Evolutionary conservation across 1,139 yeast species (phyloP).

Genomic region (Saccharomyces hybrid): DNA sequence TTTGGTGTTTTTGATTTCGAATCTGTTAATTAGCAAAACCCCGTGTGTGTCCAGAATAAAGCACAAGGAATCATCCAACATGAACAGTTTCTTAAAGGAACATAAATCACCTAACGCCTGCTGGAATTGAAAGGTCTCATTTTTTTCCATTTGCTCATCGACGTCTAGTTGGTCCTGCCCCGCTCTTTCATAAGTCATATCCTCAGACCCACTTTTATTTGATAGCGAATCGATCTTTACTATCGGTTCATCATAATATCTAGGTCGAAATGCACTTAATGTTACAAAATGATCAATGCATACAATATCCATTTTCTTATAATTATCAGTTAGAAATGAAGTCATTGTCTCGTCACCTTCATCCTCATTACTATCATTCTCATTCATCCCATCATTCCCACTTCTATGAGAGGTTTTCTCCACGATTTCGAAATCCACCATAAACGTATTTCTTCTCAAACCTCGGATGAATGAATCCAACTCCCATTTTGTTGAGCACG

Average conservation of each 20-base stretch:
- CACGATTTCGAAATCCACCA: constrained; percentile 17
- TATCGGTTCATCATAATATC: constrained; percentile 18
- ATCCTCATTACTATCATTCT: constrained; percentile 8
- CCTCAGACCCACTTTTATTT: constrained; percentile 3
- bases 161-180: constrained; percentile 1
- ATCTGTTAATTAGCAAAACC: constrained; percentile 18
- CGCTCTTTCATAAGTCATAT: constrained; percentile 1
- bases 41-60: constrained; percentile 23
- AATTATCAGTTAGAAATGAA: constrained; percentile 24
- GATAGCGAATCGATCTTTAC: constrained; percentile 14
- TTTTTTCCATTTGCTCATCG: not conserved
- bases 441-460: constrained; percentile 18
- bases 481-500: constrained; percentile 11
- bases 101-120: constrained; percentile 11
- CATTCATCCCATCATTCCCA: constrained; percentile 3
- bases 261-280: constrained; percentile 22
- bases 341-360: constrained; percentile 7
- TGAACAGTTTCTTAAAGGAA: constrained; percentile 22
- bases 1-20: constrained; percentile 9
- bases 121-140: constrained; percentile 9
- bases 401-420: constrained; percentile 6
- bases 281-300: constrained; percentile 18
- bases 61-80: constrained; percentile 18
- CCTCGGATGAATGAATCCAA: constrained; percentile 15
- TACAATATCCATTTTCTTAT: constrained; percentile 22